Evolutionary conservation across 768 basidiomycete species (phyloP).

Genomic region (Multifurca ochricompacta): DNA sequence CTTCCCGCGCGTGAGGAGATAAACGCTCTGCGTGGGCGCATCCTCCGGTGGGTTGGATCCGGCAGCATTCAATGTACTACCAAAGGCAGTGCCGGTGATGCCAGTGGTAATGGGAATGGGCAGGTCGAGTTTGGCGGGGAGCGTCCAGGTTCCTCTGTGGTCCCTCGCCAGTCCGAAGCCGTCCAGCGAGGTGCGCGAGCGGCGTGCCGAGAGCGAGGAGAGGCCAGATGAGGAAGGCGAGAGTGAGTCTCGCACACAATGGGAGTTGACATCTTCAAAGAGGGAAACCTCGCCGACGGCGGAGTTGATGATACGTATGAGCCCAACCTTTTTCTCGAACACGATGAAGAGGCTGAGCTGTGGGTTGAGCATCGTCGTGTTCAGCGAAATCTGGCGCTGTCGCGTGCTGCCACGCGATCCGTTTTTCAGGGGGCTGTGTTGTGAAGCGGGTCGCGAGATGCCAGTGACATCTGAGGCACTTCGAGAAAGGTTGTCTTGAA

Average conservation of each 20-base stretch:
- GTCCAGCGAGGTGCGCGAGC: slow-evolving; percentile 40
- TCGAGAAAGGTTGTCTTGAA: slow-evolving; percentile 41
- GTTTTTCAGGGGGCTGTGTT: slow-evolving; percentile 16
- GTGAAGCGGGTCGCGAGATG: slow-evolving; percentile 19
- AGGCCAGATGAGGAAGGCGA: slow-evolving; percentile 24
- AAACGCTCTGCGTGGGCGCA: slow-evolving; percentile 38
- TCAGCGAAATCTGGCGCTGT: neutral
- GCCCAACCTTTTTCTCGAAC: slow-evolving; percentile 83
- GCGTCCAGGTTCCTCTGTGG: slow-evolving; percentile 39
- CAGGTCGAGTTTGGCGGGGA: slow-evolving; percentile 41
- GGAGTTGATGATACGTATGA: slow-evolving; percentile 74
- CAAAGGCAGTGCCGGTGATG: neutral
- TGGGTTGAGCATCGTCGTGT: slow-evolving; percentile 45
- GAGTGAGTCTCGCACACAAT: slow-evolving; percentile 20
- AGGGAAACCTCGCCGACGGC: slow-evolving; percentile 74
- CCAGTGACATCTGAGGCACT: slow-evolving; percentile 36
- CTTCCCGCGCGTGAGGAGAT: slow-evolving; percentile 63
- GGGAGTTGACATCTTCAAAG: slow-evolving; percentile 32
- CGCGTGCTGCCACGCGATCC: slow-evolving; percentile 3
- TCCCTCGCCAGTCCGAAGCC: slow-evolving; percentile 35
- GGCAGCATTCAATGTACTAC: neutral
- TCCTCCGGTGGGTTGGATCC: slow-evolving; percentile 23
- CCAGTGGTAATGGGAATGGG: slow-evolving; percentile 29
- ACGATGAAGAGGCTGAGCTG: slow-evolving; percentile 75
- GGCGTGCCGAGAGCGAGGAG: slow-evolving; percentile 22